Base-by-base conservation (phyloP, 108 stramenopile genomes). In the Thalassiosira profunda region DNA sequence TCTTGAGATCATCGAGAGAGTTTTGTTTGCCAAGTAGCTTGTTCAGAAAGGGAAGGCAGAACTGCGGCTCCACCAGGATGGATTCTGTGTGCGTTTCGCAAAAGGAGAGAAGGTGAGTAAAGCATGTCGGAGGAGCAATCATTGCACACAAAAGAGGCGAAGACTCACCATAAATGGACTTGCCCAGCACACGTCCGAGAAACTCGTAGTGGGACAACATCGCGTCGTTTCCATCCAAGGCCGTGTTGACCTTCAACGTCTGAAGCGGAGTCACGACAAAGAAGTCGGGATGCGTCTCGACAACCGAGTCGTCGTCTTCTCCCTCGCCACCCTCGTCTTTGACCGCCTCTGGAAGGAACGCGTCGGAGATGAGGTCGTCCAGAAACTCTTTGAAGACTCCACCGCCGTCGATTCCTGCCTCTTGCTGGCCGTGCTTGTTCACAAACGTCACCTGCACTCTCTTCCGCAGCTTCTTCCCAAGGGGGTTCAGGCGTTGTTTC, bases 381-480 rank as follows among this genome's bases (percentile, higher is more conserved):
- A 87, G 54, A 58, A 89, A 90, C 73, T 99, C 99, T 72, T 99
- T 99, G 70, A 98, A 98, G 3, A 99, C 91, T 2, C 99, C 99
- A 2, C 99, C 99, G 7, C 98, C 99, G 74, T 99, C 99, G 63
- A 99, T 99, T 12, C 99, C 99, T n/a, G 96, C 91, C 72, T 99
- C 99, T 68, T 90, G 83, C 11, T 81, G 63, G 20, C 98, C 99
- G 49, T 97, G 92, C 45, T 94, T 67, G 68, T 94, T 97, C 24
- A 96, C 73, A 65, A 99, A 98, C 4, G 92, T 86, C n/a, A 98
- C 93, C 58, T 99, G 93, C 6, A 98, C 61, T 44, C 91, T 87
- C 25, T 90, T 93, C 47, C 90, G 85, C 38, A 98, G 76, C 9
- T 65, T 70, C 20, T 70, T 49, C 5, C 87, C 89, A 33, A 94